phyloP scores from a whole-genome alignment of 441 rosid genomes.

The Arabidopsis hybrid region DNA sequence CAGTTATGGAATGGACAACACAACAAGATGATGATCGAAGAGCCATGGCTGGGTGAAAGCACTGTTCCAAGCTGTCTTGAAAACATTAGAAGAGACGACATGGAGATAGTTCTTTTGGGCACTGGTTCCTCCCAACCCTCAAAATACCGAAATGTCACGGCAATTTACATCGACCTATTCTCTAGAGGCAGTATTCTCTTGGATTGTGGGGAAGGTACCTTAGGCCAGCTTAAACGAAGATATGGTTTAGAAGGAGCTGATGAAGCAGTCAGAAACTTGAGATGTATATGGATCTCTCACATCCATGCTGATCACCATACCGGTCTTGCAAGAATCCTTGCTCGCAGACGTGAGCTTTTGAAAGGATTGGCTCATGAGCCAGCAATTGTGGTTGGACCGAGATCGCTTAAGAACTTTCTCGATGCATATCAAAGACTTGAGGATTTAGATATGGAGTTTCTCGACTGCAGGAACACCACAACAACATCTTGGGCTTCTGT shows the following conservation, averaged over 20 bases:
- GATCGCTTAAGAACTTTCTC: conserved; percentile 82
- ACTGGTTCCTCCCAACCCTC: conserved; percentile 99
- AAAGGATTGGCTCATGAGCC: conserved; percentile 75
- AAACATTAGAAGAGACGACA: conserved; percentile 78
- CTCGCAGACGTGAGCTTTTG: conserved; percentile 74
- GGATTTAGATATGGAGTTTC: conserved; percentile 90
- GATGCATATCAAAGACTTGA: conserved; percentile 92
- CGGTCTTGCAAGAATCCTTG: conserved; percentile 90
- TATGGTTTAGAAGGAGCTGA: conserved; percentile 89
- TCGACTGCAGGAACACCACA: conserved; percentile 82
- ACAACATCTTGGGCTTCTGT: conserved; percentile 68
- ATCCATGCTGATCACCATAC: conserved; percentile 98
- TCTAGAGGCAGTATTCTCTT: conserved; percentile 81
- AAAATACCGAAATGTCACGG: conserved; percentile 87
- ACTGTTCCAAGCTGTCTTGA: conserved; percentile 80
- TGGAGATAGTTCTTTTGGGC: conserved; percentile 92
- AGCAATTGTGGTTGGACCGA: conserved; percentile 79
- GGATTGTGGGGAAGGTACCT: conserved; percentile 97
- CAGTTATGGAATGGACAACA: conserved; percentile 61
- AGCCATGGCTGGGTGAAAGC: conserved; percentile 81
- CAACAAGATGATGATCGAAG: conserved; percentile 60
- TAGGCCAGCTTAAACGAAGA: conserved; percentile 95
- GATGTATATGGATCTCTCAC: conserved; percentile 93
- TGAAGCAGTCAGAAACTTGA: conserved; percentile 68
- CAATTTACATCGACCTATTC: conserved; percentile 81